Conservation (phyloP, 2,329 filamentous ascomycete species). For the Exophiala aquamarina region DNA sequence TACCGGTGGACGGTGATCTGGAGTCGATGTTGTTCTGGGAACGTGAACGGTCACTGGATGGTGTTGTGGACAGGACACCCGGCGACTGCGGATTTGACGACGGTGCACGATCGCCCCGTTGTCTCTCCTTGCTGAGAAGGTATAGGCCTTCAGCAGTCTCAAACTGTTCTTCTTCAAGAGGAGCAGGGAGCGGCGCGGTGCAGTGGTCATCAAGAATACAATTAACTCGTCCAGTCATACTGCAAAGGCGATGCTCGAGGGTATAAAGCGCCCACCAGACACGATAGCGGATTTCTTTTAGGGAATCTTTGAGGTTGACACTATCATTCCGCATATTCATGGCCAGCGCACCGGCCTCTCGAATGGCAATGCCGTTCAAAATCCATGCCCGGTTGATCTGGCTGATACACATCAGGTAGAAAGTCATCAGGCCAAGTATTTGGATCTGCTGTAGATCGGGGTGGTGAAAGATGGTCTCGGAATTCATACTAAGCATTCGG, state of each 20-base stretch:
- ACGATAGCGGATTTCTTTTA: slow-evolving; percentile 46
- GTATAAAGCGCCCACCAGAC: slow-evolving; percentile 48
- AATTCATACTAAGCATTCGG: slow-evolving; percentile 43
- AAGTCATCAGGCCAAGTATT: slow-evolving; percentile 43
- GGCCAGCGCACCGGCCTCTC: slow-evolving; percentile 43
- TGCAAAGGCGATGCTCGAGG: slow-evolving; percentile 44
- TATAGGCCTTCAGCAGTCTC: slow-evolving; percentile 34
- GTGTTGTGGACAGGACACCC: slow-evolving; percentile 16
- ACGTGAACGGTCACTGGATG: slow-evolving; percentile 18
- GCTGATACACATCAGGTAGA: slow-evolving; percentile 42
- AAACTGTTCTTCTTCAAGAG: slow-evolving; percentile 41
- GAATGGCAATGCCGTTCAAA: slow-evolving; percentile 42
- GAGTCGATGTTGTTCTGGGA: slow-evolving; percentile 21
- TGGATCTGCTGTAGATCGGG: slow-evolving; percentile 49
- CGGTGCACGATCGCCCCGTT: slow-evolving; percentile 31
- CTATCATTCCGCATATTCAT: slow-evolving; percentile 47
- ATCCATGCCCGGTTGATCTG: slow-evolving; percentile 48
- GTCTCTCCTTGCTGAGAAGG: slow-evolving; percentile 36
- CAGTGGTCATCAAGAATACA: slow-evolving; percentile 44
- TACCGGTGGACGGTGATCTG: slow-evolving; percentile 22
- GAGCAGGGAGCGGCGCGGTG: slow-evolving; percentile 43
- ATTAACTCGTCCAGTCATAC: slow-evolving; percentile 47
- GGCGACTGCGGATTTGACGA: slow-evolving; percentile 26
- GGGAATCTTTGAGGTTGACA: slow-evolving; percentile 35
- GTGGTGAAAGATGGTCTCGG: slow-evolving; percentile 42